Percentiles rank a stretch among this genome's conserved stretches.
Conservation (phyloP, 2,329 filamentous ascomycete species). For the Septoria linicola region DNA sequence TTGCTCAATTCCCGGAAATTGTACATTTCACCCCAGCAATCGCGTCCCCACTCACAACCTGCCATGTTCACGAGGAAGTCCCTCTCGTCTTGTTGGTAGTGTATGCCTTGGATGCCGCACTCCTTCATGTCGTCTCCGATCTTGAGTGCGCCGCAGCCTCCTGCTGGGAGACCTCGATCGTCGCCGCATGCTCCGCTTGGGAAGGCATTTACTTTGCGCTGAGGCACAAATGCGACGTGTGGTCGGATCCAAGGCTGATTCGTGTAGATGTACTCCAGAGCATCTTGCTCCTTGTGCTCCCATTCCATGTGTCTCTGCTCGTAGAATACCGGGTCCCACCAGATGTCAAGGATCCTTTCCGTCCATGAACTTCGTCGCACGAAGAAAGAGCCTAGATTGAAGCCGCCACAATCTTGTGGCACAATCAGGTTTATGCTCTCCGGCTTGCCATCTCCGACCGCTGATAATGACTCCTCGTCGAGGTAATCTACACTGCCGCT, state of each 20-base stretch:
- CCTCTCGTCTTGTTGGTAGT: slow-evolving; percentile 80
- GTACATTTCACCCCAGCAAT: slow-evolving; percentile 99
- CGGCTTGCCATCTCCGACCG: slow-evolving; percentile 71
- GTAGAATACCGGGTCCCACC: slow-evolving; percentile 98
- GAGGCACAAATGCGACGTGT: slow-evolving; percentile 83
- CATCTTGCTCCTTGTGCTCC: slow-evolving; percentile 98
- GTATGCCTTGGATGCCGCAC: slow-evolving; percentile 54
- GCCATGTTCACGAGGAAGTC: slow-evolving; percentile 99
- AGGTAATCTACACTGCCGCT: slow-evolving; percentile 60
- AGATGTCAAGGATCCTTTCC: slow-evolving; percentile 86
- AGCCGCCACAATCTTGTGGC: slow-evolving; percentile 90
- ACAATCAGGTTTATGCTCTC: slow-evolving; percentile 84
- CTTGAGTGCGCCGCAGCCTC: slow-evolving; percentile 31
- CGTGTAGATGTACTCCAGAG: slow-evolving; percentile 85
- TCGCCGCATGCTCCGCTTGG: slow-evolving; percentile 85
- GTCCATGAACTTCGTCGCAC: slow-evolving; percentile 82
- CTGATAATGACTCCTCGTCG: slow-evolving; percentile 69
- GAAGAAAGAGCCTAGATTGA: slow-evolving; percentile 97
- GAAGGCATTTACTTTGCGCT: slow-evolving; percentile 93
- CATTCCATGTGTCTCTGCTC: slow-evolving; percentile 99
- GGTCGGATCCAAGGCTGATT: slow-evolving; percentile 91
- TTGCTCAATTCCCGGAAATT: slow-evolving; percentile 90
- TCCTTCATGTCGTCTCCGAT: slow-evolving; percentile 29
- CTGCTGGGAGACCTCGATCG: slow-evolving; percentile 65
- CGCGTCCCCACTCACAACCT: slow-evolving; percentile 91